These are phyloP conservation scores for Ricinus communis DNA, from an alignment of 345 rosid species.

Conservation along the genomic window DNA sequence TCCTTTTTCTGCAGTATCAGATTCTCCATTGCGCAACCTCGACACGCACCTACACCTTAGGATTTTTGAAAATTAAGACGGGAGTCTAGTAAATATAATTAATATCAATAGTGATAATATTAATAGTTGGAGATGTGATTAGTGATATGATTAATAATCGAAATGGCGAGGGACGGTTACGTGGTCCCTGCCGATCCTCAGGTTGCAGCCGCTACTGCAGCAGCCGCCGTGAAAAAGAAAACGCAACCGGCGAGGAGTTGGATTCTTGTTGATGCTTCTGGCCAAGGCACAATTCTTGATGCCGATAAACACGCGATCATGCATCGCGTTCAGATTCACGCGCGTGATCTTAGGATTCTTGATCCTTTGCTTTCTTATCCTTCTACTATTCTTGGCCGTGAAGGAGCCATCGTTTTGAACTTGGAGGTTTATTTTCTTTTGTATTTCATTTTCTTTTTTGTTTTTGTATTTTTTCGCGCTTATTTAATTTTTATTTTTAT, in stretches of 20 bases:
- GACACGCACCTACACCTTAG: neutral
- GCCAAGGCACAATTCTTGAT: conserved; percentile 52
- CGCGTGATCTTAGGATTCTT: conserved; percentile 93
- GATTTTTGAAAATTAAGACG: neutral
- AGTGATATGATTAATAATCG: conserved; percentile 15
- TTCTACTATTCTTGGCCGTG: conserved; percentile 97
- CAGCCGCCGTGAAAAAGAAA: conserved; percentile 56
- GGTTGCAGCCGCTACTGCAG: conserved; percentile 30
- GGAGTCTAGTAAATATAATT: too few species aligned
- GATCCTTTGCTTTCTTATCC: conserved; percentile 93
- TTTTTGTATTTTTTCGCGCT: neutral
- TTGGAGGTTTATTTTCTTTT: conserved; percentile 61
- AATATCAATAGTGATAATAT: neutral
- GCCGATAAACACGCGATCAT: conserved; percentile 83
- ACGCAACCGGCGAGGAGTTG: conserved; percentile 65
- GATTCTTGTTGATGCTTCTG: conserved; percentile 55
- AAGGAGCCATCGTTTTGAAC: conserved; percentile 87
- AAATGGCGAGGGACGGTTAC: conserved; percentile 64
- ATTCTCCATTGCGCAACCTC: neutral
- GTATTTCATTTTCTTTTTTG: neutral
- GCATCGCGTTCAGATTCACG: conserved; percentile 96
- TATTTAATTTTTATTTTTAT: neutral
- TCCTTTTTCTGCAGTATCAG: too few species aligned
- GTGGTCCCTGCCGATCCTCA: conserved; percentile 71
- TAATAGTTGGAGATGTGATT: conserved; percentile 8